Evolutionary conservation across 352 stramenopile species (phyloP).

Genomic region (Detonula confervacea): DNA sequence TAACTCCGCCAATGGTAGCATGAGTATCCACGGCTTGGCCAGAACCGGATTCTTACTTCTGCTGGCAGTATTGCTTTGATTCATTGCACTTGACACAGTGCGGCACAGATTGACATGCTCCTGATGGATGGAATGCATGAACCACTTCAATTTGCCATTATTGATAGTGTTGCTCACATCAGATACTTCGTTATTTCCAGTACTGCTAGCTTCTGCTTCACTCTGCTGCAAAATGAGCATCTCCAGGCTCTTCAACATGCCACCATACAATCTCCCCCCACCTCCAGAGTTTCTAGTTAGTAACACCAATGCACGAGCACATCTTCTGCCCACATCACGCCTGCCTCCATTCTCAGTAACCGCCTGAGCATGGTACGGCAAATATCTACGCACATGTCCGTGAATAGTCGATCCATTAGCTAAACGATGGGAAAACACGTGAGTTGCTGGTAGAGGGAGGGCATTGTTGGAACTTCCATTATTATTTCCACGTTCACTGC

Average conservation of each 20-base stretch:
- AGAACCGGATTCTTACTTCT: neutral
- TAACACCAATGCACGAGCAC: slow-evolving; percentile 42
- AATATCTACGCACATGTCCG: slow-evolving; percentile 52
- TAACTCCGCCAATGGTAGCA: slow-evolving; percentile 22
- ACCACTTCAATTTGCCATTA: neutral
- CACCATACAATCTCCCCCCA: slow-evolving; percentile 36
- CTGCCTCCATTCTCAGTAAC: neutral
- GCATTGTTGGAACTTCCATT: too few relatives aligned
- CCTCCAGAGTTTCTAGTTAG: slow-evolving; percentile 44
- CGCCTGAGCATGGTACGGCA: slow-evolving; percentile 10
- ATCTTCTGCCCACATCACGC: slow-evolving; percentile 43
- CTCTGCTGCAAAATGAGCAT: slow-evolving; percentile 9
- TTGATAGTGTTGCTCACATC: neutral
- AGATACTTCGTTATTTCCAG: neutral
- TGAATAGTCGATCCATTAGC: slow-evolving; percentile 34
- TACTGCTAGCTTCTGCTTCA: neutral
- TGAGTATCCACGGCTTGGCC: slow-evolving; percentile 34
- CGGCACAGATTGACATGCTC: slow-evolving; percentile 39
- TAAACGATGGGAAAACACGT: slow-evolving; percentile 52
- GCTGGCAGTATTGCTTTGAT: neutral
- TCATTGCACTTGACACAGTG: slow-evolving; percentile 11
- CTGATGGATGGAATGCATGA: slow-evolving; percentile 31
- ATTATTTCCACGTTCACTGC: too few relatives aligned
- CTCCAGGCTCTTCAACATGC: slow-evolving; percentile 37
- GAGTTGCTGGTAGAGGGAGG: slow-evolving; percentile 18